phyloP scores from a whole-genome alignment of 768 basidiomycete genomes.

The Leccinum ochraceum region DNA sequence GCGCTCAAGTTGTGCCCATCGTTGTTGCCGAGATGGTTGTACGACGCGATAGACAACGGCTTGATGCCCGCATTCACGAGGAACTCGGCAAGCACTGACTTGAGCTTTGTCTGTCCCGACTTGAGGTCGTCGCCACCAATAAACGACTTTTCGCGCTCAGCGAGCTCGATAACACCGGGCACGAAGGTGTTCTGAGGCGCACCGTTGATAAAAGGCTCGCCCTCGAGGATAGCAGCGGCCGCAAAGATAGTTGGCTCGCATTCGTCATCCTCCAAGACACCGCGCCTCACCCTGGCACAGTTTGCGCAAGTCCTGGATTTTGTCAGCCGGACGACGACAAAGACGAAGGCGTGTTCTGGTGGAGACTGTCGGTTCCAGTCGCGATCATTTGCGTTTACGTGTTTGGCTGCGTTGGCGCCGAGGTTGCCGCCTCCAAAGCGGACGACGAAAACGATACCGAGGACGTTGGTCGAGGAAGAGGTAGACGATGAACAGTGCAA shows the following conservation, averaged over 20 bases:
- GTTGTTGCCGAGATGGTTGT: constrained; percentile 99
- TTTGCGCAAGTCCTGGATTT: not conserved
- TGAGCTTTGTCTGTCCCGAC: constrained; percentile 97
- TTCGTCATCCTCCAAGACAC: not conserved
- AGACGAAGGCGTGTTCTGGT: not conserved
- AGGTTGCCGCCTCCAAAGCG: not conserved
- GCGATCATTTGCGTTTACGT: not conserved
- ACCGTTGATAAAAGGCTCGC: constrained; percentile 94
- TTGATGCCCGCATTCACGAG: constrained; percentile 98
- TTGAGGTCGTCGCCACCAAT: constrained; percentile 99
- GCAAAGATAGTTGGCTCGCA: constrained; percentile 72
- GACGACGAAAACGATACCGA: not conserved
- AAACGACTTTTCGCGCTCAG: constrained; percentile 86
- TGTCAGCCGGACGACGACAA: not conserved
- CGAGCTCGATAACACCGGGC: constrained; percentile 90
- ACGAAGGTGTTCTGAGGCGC: constrained; percentile 99
- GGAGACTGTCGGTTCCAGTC: not conserved
- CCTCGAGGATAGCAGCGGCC: constrained; percentile 93
- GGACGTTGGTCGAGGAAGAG: not conserved
- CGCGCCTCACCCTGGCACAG: not conserved
- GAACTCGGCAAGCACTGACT: constrained; percentile 97
- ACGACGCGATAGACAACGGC: constrained; percentile 93
- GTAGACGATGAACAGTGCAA: not conserved
- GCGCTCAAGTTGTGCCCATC: constrained; percentile 92
- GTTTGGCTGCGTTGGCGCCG: not conserved